Conservation (phyloP, 768 basidiomycete genomes). For the Trametes meyenii region DNA sequence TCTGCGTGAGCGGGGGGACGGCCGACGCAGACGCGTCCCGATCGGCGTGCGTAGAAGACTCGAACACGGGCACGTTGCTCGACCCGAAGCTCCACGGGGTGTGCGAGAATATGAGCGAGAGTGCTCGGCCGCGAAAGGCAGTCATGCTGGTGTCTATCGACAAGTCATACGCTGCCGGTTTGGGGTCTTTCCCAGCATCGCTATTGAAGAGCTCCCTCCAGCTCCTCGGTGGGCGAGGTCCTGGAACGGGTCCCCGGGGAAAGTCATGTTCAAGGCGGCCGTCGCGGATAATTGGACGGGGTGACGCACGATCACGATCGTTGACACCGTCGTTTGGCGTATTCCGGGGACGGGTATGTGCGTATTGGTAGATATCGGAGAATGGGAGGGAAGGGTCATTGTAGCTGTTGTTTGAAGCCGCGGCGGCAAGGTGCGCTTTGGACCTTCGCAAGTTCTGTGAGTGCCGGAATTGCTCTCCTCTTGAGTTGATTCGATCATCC, state of each 20-base stretch:
- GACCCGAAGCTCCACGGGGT: slow-evolving; percentile 23
- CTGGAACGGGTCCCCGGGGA: slow-evolving; percentile 30
- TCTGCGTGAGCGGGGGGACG: slow-evolving; percentile 54
- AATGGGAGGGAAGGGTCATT: slow-evolving; percentile 51
- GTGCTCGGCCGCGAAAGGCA: slow-evolving; percentile 57
- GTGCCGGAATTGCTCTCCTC: slow-evolving; percentile 75
- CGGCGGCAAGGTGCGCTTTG: slow-evolving; percentile 8
- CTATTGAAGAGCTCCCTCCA: slow-evolving; percentile 47
- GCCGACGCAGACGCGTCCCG: slow-evolving; percentile 5
- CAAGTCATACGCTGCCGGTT: neutral
- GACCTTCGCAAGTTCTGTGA: slow-evolving; percentile 52
- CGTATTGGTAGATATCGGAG: slow-evolving; percentile 39
- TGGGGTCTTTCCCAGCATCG: slow-evolving; percentile 25
- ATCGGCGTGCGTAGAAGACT: neutral
- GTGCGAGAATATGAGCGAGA: slow-evolving; percentile 53
- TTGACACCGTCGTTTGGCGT: neutral
- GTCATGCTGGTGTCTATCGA: slow-evolving; percentile 26
- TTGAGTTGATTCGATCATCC: slow-evolving; percentile 37
- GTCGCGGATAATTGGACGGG: slow-evolving; percentile 20
- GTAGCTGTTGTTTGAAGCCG: slow-evolving; percentile 27
- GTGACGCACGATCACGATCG: slow-evolving; percentile 13
- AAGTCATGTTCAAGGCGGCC: slow-evolving; percentile 26
- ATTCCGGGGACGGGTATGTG: neutral
- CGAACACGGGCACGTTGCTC: slow-evolving; percentile 18
- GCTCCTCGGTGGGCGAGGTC: slow-evolving; percentile 50